These are phyloP conservation scores for Ananas comosus DNA, from an alignment of 176 grass and related monocot species.

Conservation along the genomic window DNA sequence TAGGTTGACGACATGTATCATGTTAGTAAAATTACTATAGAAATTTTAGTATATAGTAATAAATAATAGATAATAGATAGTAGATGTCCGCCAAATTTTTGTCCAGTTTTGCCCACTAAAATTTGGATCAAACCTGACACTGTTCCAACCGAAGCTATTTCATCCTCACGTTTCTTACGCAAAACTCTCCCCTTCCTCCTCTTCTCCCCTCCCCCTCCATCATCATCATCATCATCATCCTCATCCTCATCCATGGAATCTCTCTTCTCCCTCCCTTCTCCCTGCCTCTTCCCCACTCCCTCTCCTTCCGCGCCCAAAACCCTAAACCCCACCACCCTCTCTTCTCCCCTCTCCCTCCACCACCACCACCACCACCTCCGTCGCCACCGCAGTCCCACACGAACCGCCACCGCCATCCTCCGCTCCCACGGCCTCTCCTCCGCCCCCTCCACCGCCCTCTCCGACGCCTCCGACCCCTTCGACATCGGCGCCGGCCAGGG, in stretches of 20 bases:
- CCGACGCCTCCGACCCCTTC: background rate
- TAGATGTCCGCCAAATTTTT: no score
- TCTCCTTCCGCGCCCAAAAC: no score
- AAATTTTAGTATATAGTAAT: no score
- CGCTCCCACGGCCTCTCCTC: background rate
- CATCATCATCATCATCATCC: background rate
- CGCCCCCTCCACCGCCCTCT: constrained; percentile 10
- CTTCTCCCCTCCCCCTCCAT: background rate
- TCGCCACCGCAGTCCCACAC: background rate
- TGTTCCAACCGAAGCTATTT: background rate
- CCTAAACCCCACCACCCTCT: no score
- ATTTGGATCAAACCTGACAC: no score
- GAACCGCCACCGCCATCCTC: background rate
- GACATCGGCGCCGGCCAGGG: background rate
- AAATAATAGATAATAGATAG: no score
- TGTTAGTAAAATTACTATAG: no score
- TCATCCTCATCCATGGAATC: background rate
- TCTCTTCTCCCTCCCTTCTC: background rate
- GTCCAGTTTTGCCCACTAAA: no score
- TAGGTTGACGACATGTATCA: no score
- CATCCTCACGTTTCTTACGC: background rate
- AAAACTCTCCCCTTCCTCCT: background rate
- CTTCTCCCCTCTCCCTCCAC: no score
- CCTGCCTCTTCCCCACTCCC: constrained; percentile 4
- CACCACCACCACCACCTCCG: background rate